Base-by-base conservation (phyloP, 2,329 filamentous ascomycete species). In the Cytospora mali region DNA sequence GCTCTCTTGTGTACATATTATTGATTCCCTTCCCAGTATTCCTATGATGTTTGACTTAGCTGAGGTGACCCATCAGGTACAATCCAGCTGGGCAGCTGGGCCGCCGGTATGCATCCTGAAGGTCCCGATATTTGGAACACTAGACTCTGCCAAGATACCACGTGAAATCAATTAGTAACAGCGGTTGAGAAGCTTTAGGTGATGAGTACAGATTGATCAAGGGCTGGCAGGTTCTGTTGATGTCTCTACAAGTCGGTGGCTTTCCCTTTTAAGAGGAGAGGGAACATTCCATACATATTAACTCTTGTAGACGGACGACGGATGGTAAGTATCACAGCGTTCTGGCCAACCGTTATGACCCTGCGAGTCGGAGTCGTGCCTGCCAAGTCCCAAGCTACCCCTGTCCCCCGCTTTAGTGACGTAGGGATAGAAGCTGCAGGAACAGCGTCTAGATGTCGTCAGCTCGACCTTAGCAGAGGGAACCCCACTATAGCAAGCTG, bases 381-480 rank as follows among this genome's bases (percentile, higher is more conserved):
- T 46, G 29, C 39, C 35, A 48, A 27, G 46, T 29, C 21, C 51
- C 29, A 27, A 65, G 64, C 61, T 65, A 63, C 61, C 61, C 61
- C 56, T 65, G 63, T 56, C 55, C 39, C 51, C 33, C 29, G 53
- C 46, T 18, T 31, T 49, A 54, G 64, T 65, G 64, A 65, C 64
- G 64, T 65, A 60, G 64, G 21, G 57, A 52, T 62, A 31, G 61
- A 52, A 63, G 61, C 39, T 59, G 52, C 63, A 58, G 63, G 61
- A 63, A 64, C 61, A 25, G 16, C 50, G 18, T 31, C 18, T 25
- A 31, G 50, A 25, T 61, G 27, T 48, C n/a, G 55, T 46, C 52
- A 48, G 52, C 50, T 60, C 33, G 4, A 23, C 23, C 9, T n/a
- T 23, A 46, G 42, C 6, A 53, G 10, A n/a, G 57, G 57, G 25